Base-by-base conservation (phyloP, 495 filamentous ascomycete species). In the Aspergillus affinis region DNA sequence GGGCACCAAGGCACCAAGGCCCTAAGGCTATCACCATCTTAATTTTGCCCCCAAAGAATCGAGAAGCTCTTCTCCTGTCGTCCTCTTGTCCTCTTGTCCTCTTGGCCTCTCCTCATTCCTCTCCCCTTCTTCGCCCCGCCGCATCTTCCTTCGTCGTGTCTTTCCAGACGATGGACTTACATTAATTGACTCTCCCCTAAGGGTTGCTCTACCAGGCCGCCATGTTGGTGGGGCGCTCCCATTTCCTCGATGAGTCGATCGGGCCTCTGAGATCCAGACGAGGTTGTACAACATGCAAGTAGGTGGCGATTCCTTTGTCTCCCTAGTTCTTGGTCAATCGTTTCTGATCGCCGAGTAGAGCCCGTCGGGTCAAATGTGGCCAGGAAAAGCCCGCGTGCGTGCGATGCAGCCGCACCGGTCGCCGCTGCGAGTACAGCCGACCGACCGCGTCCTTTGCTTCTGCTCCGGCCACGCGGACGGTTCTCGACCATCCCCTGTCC, bases 341-440 rank as follows among this genome's bases (percentile, higher is more conserved):
- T 2, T 41, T 13, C 36, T 41, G 36, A 41, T 41, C 36, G 9
- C 36, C 1, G 13, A 54, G 7, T 57, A 76, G 75, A 71, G 72
- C 74, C 29, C 77, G 84, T 56, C 77, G 74, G 54, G 76, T 86
- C 30, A 86, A 85, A 61, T 86, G 83, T 58, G 83, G 82, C 48
- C 81, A 86, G 60, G 71, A 73, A 54, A 83, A 80, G 65, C 84
- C 83, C 0, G 47, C 59, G 8, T 81, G 78, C 64, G 12, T 70
- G 2, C 72, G 75, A 56, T 83, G 80, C 62, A 78, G 68, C 21
- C 78, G 68, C 29, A 81, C 80, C n/a, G 80, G 80, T 47, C 77
- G 79, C 27, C 78, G 78, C 45, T 81, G 79, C 61, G 76, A 80
- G 48, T 78, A 77, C 54, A 57, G 70, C 18, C 44, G 7, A 15